Evolutionary conservation across 768 basidiomycete species (phyloP).

Genomic region (Trichaptum fuscoviolaceum): DNA sequence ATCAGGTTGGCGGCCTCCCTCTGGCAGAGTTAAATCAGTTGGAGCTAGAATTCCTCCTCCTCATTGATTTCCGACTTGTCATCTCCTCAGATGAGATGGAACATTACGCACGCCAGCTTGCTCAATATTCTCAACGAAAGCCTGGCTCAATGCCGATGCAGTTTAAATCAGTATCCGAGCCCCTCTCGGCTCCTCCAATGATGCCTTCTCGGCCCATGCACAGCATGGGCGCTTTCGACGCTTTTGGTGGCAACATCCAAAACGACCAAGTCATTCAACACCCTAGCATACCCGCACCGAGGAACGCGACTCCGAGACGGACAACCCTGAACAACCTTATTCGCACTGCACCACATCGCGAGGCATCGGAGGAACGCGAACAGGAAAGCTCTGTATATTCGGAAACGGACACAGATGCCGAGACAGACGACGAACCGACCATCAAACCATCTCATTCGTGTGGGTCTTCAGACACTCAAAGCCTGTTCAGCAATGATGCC

Average conservation of each 20-base stretch:
- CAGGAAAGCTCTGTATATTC: slow-evolving; percentile 36
- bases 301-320: slow-evolving; percentile 5
- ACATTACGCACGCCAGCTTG: slow-evolving; percentile 85
- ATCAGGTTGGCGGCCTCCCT: slow-evolving; percentile 91
- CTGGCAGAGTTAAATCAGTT: slow-evolving; percentile 91
- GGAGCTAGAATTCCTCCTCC: slow-evolving; percentile 92
- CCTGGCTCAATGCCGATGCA: slow-evolving; percentile 10
- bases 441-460: slow-evolving; percentile 49
- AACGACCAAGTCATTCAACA: slow-evolving; percentile 10
- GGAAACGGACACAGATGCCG: slow-evolving; percentile 50
- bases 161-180: neutral
- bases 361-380: slow-evolving; percentile 34
- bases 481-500: slow-evolving; percentile 24
- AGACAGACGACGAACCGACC: slow-evolving; percentile 81
- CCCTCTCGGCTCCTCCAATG: slow-evolving; percentile 7
- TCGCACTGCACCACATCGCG: slow-evolving; percentile 19
- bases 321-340: neutral
- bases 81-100: slow-evolving; percentile 92
- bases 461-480: slow-evolving; percentile 31
- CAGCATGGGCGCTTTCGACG: slow-evolving; percentile 52
- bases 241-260: slow-evolving; percentile 37
- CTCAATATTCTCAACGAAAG: slow-evolving; percentile 54
- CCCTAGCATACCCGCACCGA: slow-evolving; percentile 11
- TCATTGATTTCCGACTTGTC: slow-evolving; percentile 91
- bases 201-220: slow-evolving; percentile 32